phyloP scores from a whole-genome alignment of 306 rosid species.

The Cucumis cinereus region DNA sequence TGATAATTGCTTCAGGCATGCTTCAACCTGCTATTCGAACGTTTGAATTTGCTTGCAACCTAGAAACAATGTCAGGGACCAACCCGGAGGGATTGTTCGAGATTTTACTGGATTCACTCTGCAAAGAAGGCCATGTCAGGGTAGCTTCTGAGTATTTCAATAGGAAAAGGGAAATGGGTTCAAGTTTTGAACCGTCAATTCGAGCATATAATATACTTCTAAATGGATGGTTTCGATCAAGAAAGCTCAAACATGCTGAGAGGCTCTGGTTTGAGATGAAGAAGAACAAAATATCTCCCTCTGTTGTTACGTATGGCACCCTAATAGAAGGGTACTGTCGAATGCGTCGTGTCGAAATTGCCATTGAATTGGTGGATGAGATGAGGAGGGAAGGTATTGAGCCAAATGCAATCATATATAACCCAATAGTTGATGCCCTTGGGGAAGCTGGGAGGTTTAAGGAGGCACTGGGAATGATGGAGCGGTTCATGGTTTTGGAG shows the following conservation, averaged over 20 bases:
- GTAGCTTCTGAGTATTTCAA: constrained; percentile 27
- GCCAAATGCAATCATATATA: constrained; percentile 69
- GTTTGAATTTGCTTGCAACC: constrained; percentile 49
- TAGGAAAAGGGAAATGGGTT: constrained; percentile 19
- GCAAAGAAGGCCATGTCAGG: constrained; percentile 64
- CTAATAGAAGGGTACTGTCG: constrained; percentile 85
- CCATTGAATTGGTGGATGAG: constrained; percentile 56
- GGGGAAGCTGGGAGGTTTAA: constrained; percentile 73
- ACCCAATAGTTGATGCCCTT: constrained; percentile 72
- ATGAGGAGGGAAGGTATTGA: constrained; percentile 56
- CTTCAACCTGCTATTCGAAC: constrained; percentile 49
- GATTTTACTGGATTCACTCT: constrained; percentile 73
- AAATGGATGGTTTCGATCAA: constrained; percentile 76
- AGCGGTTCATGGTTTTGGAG: constrained; percentile 56
- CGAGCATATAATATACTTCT: constrained; percentile 56
- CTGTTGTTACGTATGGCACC: constrained; percentile 85
- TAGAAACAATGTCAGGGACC: constrained; percentile 22
- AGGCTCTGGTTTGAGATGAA: constrained; percentile 76
- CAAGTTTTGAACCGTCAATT: constrained; percentile 31
- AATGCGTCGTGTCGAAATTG: constrained; percentile 58
- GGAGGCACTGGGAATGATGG: constrained; percentile 78
- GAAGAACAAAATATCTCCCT: constrained; percentile 50
- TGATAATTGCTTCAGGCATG: constrained; percentile 24
- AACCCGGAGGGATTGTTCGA: constrained; percentile 54
- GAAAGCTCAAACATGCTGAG: constrained; percentile 75